These are phyloP conservation scores for Litsea cubeba DNA, from an alignment of 164 flowering plant species.

Conservation along the genomic window DNA sequence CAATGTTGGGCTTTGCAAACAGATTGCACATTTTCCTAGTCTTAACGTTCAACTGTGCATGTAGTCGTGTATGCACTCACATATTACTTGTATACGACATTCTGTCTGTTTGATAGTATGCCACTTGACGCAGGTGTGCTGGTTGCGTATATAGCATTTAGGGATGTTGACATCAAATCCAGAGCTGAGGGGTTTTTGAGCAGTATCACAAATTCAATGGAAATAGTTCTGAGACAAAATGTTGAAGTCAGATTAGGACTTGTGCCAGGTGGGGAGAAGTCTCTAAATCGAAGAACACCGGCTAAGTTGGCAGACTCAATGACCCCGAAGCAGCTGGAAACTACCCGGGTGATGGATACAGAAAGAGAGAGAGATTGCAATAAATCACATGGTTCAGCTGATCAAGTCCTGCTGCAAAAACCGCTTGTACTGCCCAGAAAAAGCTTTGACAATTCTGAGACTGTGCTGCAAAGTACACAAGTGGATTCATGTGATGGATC, in stretches of 20 bases:
- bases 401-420: slow-evolving; percentile 21
- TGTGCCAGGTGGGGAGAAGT: slow-evolving; percentile 34
- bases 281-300: slow-evolving; percentile 14
- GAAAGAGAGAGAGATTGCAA: slow-evolving; percentile 18
- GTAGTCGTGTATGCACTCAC: too few relatives aligned
- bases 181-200: slow-evolving; percentile 87
- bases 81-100: neutral
- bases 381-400: slow-evolving; percentile 13
- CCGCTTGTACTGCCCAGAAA: slow-evolving; percentile 18
- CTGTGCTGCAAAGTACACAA: slow-evolving; percentile 16
- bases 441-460: slow-evolving; percentile 27
- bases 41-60: too few relatives aligned
- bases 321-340: slow-evolving; percentile 21
- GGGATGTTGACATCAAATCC: slow-evolving; percentile 50
- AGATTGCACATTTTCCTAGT: too few relatives aligned
- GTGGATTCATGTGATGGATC: slow-evolving; percentile 20
- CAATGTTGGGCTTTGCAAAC: too few relatives aligned
- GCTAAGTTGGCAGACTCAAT: slow-evolving; percentile 19
- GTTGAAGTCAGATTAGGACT: slow-evolving; percentile 71
- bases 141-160: slow-evolving; percentile 67
- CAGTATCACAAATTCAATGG: slow-evolving; percentile 88
- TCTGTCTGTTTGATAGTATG: neutral
- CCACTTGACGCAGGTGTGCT: slow-evolving; percentile 56
- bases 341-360: slow-evolving; percentile 11
- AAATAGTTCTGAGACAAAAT: slow-evolving; percentile 62